Evolutionary conservation across 257 asterid genomes (phyloP), one percentile per base, ranked within the genome.

Genomic region (Solanum chiquidenum): DNA sequence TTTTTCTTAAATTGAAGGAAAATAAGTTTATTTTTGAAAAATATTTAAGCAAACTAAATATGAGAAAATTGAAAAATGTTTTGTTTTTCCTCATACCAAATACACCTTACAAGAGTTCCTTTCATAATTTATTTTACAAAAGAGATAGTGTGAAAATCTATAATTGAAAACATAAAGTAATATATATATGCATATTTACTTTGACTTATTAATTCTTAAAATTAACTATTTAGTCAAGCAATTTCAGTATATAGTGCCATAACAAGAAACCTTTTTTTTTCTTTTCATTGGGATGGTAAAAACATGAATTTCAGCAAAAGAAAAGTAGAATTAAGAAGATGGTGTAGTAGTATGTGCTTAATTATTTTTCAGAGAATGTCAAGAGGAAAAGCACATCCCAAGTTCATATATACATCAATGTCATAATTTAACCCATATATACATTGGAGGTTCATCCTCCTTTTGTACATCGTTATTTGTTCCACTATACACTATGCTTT

Each of bases 311-410:
- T 94, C 94, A 90, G 94, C 79, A 92, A 90, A 68, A 87, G 52
- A 91, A 86, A 90, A 38, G 88, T 55, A 42, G 58, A 76, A n/a
- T 62, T 62, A 62, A 40, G 25, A 42, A 79, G 84, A 2, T 44
- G 38, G 7, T 44, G 20, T 20, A 5, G 49, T 37, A 74, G 9
- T 74, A 35, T 55, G 9, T 55, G 64, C 10, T 55, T 3, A 84
- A 9, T 18, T 38, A 27, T 20, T n/a, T 85, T 87, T 79, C 93
- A 91, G 94, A 92, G 96, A 94, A 94, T 94, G 95, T 94, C 91
- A 86, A 86, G 85, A 31, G 62, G 46, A 38, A 84, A 35, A 37
- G 27, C 58, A 85, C 87, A 66, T 85, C 25, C 40, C 13, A 80
- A 46, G 66, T 62, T 85, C 42, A 62, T 77, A 27, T 25, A 25